phyloP scores from a whole-genome alignment of 2,329 filamentous ascomycete species.

The Pseudocercospora ulei region DNA sequence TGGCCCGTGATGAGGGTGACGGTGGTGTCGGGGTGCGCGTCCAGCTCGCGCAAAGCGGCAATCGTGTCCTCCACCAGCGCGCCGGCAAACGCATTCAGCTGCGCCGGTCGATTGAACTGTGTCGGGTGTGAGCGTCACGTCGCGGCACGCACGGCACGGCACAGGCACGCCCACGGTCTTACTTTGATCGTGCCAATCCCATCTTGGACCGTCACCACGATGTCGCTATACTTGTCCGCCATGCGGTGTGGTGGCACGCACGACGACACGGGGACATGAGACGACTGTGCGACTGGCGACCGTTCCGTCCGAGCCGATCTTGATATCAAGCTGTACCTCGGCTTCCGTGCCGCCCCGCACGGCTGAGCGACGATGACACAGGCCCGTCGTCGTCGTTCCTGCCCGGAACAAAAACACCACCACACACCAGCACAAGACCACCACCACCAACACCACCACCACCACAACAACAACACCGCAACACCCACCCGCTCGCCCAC shows the following conservation, averaged over 20 bases:
- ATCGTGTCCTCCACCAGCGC: slow-evolving; percentile 25
- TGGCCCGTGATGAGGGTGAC: slow-evolving; percentile 29
- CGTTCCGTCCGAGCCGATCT: too few relatives aligned
- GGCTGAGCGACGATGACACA: too few relatives aligned
- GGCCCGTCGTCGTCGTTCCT: too few relatives aligned
- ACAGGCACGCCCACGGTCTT: slow-evolving; percentile 1
- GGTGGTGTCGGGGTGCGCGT: slow-evolving; percentile 25
- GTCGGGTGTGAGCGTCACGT: neutral
- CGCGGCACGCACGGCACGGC: neutral
- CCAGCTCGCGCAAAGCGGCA: slow-evolving; percentile 25
- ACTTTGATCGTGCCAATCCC: slow-evolving; percentile 28
- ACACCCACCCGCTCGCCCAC: too few relatives aligned
- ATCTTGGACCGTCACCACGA: slow-evolving; percentile 24
- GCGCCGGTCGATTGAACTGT: slow-evolving; percentile 28
- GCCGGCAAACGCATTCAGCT: slow-evolving; percentile 27
- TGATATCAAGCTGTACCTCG: too few relatives aligned
- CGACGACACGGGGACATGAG: too few relatives aligned
- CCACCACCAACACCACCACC: too few relatives aligned
- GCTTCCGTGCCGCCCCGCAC: too few relatives aligned
- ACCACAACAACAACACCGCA: too few relatives aligned
- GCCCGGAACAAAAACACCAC: too few relatives aligned
- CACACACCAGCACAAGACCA: too few relatives aligned
- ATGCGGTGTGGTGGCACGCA: slow-evolving; percentile 7
- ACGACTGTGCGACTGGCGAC: too few relatives aligned
- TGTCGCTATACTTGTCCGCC: slow-evolving; percentile 22